Conservation (phyloP, 208 protist species). For the Plasmodiophora brassicae region DNA sequence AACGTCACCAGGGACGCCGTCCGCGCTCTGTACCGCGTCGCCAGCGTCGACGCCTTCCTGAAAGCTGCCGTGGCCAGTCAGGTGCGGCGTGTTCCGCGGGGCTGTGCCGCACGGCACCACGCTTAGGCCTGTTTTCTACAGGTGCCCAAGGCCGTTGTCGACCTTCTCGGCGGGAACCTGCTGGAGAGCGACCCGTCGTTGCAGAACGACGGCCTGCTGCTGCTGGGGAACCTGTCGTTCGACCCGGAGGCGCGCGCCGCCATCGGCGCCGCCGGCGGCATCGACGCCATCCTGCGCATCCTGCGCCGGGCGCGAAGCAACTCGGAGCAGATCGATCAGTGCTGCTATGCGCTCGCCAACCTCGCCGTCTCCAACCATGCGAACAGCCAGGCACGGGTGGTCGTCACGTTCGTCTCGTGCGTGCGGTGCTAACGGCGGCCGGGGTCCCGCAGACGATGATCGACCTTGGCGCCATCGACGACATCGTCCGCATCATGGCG, state of each 20-base stretch:
- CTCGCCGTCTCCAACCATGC: neutral
- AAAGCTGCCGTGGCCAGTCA: neutral
- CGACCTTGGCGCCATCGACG: neutral
- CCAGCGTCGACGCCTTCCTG: neutral
- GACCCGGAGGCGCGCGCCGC: neutral
- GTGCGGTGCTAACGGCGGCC: too few relatives aligned
- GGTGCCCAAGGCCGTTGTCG: conserved; percentile 6
- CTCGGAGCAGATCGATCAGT: neutral
- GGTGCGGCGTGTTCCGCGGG: too few relatives aligned
- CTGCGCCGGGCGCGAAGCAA: neutral
- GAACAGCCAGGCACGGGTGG: conserved; percentile 17
- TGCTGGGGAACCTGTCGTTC: conserved; percentile 14
- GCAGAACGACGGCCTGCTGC: conserved; percentile 1
- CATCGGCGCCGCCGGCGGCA: neutral
- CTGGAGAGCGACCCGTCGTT: neutral
- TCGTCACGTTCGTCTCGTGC: too few relatives aligned
- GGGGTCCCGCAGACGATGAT: too few relatives aligned
- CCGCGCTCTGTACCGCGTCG: neutral
- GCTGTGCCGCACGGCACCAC: too few relatives aligned
- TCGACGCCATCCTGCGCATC: neutral
- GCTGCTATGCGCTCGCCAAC: conserved; percentile 20
- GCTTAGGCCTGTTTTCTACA: too few relatives aligned
- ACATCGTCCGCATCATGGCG: neutral
- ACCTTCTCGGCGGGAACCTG: neutral
- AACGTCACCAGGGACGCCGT: neutral